A percentile compares a stretch with the other conserved stretches of the same genome.
Conservation (phyloP, 2,329 filamentous ascomycete genomes). For the Ascochyta pisi region DNA sequence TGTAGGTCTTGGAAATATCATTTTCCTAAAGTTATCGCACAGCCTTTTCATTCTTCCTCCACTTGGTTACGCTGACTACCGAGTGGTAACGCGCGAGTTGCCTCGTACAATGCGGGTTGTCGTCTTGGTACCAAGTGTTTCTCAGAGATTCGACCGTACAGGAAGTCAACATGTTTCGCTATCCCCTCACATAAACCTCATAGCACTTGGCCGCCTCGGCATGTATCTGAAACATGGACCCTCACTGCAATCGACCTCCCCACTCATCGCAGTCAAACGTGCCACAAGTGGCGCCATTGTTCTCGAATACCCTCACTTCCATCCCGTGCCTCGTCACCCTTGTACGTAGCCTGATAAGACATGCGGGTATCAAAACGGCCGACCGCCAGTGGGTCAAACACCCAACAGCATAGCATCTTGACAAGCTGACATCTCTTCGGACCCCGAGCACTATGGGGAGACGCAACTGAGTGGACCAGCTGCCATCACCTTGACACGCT, state of each 20-base stretch:
- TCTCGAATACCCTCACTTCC: background rate
- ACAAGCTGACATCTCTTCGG: background rate
- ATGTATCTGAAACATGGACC: slow-evolving; percentile 1
- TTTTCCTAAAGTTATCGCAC: background rate
- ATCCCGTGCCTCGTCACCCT: slow-evolving; percentile 8
- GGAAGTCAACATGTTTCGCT: background rate
- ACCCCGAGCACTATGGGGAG: slow-evolving; percentile 6
- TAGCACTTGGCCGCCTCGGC: background rate
- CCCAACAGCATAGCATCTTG: background rate
- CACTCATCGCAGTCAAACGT: background rate
- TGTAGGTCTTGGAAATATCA: background rate
- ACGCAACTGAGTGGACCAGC: slow-evolving; percentile 4
- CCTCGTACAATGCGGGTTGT: background rate
- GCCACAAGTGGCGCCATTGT: background rate
- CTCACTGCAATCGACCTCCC: background rate
- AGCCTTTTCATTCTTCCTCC: background rate
- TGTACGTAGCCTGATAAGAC: background rate
- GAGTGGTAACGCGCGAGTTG: background rate
- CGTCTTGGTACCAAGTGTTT: background rate
- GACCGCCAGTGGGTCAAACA: slow-evolving; percentile 1
- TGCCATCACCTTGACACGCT: background rate
- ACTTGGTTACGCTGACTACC: background rate
- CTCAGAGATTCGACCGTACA: background rate
- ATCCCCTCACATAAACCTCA: background rate
- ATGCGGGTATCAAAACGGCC: background rate